Conservation (phyloP, 1,284 basidiomycete genomes). For the Agaricales sp. region DNA sequence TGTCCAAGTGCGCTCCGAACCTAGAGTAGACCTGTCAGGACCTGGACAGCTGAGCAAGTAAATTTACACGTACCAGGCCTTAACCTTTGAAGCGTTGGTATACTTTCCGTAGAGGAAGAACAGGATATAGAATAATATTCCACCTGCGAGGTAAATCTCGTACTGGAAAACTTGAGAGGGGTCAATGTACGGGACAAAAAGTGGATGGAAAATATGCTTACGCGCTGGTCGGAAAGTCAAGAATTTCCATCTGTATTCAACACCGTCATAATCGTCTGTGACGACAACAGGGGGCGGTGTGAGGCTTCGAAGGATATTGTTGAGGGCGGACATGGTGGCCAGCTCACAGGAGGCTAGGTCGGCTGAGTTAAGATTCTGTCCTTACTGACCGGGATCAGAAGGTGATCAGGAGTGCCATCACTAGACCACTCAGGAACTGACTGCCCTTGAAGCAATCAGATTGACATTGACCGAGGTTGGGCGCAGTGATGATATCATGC, state of each 20-base stretch:
- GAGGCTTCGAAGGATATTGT: slow-evolving; percentile 16
- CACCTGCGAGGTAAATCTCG: slow-evolving; percentile 48
- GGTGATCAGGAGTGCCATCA: too few relatives aligned
- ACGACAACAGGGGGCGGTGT: slow-evolving; percentile 28
- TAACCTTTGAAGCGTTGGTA: slow-evolving; percentile 42
- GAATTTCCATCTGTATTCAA: slow-evolving; percentile 63
- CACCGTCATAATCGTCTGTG: slow-evolving; percentile 42
- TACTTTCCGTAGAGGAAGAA: slow-evolving; percentile 45
- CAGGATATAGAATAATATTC: slow-evolving; percentile 42
- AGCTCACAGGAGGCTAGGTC: slow-evolving; percentile 24
- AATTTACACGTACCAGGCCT: slow-evolving; percentile 36
- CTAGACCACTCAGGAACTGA: too few relatives aligned
- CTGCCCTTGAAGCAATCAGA: too few relatives aligned
- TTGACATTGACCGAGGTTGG: too few relatives aligned
- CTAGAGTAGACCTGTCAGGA: slow-evolving; percentile 22
- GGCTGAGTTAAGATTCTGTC: too few relatives aligned
- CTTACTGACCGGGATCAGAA: too few relatives aligned
- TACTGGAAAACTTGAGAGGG: slow-evolving; percentile 44
- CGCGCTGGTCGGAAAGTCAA: slow-evolving; percentile 76
- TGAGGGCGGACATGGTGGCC: slow-evolving; percentile 8
- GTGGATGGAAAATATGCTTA: slow-evolving; percentile 23
- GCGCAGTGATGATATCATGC: too few relatives aligned
- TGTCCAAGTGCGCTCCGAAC: slow-evolving; percentile 43
- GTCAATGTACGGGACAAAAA: slow-evolving; percentile 4
- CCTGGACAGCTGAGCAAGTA: neutral